Percentiles rank a stretch among this genome's conserved stretches.
Conservation (phyloP, 768 basidiomycete genomes). For the Albatrellus ellisii region DNA sequence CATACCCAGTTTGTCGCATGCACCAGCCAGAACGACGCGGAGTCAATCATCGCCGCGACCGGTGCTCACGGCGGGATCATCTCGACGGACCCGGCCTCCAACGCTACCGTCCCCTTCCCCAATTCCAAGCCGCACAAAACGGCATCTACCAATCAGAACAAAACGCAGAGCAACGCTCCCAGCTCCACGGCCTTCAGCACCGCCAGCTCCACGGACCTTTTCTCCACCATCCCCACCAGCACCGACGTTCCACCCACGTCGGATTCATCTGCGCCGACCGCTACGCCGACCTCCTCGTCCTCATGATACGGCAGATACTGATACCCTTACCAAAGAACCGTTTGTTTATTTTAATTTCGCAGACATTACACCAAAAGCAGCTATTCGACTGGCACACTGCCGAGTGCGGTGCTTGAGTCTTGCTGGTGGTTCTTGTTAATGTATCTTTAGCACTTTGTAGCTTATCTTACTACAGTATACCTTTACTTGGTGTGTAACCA, state of each 20-base stretch:
- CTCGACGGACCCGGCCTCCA: slow-evolving; percentile 17
- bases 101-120: slow-evolving; percentile 15
- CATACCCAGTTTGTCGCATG: slow-evolving; percentile 31
- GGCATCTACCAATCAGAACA: neutral
- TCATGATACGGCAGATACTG: no score
- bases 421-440: no score
- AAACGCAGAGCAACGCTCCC: neutral
- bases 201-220: neutral
- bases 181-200: neutral
- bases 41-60: slow-evolving; percentile 30
- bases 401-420: no score
- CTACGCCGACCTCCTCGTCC: no score
- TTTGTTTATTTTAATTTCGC: no score
- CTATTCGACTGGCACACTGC: no score
- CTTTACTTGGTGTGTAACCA: no score
- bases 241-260: neutral
- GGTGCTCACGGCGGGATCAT: slow-evolving; percentile 32
- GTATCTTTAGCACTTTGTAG: no score
- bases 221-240: neutral
- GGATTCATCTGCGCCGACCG: neutral
- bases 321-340: no score
- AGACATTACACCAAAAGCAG: no score
- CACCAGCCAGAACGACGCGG: slow-evolving; percentile 35
- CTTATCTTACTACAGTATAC: no score
- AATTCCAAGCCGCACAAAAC: neutral